Conservation (phyloP, 139 green algal species). For the Bryopsis sp. region DNA sequence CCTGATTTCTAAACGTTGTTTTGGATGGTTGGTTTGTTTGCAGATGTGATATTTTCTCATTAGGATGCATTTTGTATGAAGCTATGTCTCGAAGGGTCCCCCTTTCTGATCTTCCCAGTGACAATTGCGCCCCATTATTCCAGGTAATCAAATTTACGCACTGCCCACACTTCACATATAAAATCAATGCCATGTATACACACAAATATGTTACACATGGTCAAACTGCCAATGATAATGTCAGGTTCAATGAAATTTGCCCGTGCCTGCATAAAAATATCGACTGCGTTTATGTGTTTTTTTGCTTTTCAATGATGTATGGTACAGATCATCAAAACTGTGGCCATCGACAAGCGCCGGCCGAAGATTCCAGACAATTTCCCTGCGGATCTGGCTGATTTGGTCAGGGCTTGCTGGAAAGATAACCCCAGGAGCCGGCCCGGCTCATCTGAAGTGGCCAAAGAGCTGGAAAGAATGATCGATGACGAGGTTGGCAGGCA, state of each 20-base stretch:
- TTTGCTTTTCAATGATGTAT: constrained; percentile 11
- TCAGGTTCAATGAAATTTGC: neutral
- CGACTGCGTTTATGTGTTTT: neutral
- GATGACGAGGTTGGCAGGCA: constrained; percentile 36
- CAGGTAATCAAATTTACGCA: constrained; percentile 13
- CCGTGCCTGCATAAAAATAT: constrained; percentile 6
- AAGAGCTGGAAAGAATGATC: constrained; percentile 28
- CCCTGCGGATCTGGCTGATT: constrained; percentile 23
- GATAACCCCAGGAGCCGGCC: constrained; percentile 52
- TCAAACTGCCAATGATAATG: neutral
- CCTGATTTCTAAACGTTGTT: too few relatives aligned
- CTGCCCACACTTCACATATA: too few relatives aligned
- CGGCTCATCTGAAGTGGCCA: constrained; percentile 41
- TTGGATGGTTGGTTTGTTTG: neutral
- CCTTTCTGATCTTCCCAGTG: constrained; percentile 22
- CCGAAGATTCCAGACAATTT: constrained; percentile 30
- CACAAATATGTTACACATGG: too few relatives aligned
- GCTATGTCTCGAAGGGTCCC: constrained; percentile 24
- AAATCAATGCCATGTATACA: too few relatives aligned
- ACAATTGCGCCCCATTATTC: constrained; percentile 7
- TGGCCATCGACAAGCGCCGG: constrained; percentile 46
- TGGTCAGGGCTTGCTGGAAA: constrained; percentile 38
- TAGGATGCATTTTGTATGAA: constrained; percentile 55
- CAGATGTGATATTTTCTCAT: constrained; percentile 21
- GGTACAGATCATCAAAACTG: constrained; percentile 45